Evolutionary conservation across 108 stramenopile genomes (phyloP), one percentile per base, ranked within the genome.

Genomic region (Pseudonitzschia multiseries): DNA sequence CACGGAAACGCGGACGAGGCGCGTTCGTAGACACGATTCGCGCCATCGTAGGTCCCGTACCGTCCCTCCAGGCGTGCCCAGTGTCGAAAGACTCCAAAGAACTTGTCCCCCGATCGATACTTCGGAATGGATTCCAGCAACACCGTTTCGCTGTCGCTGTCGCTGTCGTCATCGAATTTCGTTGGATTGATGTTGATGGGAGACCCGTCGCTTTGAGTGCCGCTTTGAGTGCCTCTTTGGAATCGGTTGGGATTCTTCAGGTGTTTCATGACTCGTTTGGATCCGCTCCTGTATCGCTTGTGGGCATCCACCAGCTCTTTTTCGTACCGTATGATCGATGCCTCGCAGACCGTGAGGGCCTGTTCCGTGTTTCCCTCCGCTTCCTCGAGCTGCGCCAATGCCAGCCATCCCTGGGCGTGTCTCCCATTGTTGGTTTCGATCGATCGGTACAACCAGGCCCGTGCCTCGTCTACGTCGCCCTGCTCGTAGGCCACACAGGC

Each of bases 51-150:
- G 14, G 66, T 83, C 15, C 90, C 90, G 70, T 89, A 74, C 20
- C 77, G 78, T 72, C 88, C 83, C 71, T 93, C 93, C 69, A 93
- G 72, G 13, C 89, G 79, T 28, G 84, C 84, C 90, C 90, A 93
- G 46, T 87, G 87, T 17, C 81, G 78, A 74, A 85, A 91, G 17
- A 93, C 87, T 57, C 82, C 73, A 36, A 89, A 62, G 78, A 90
- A 93, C 62, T 88, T 88, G 72, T 93, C 90, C 17, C 90, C 90
- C 21, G 85, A 80, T 36, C 87, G 84, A 62, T 84, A 86, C 29
- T 52, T 71, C 42, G 77, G 77, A 21, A 82, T 72, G 18, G 57
- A 26, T 44, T 69, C 15, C 57, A 78, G 40, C 44, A 75, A 54
- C 8, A 36, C 43, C 13, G 44, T 24, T 57, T 81, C 18, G 57